Conservation (phyloP, 371 early-diverging fungal species). For the Syncephalastrum monosporum region DNA sequence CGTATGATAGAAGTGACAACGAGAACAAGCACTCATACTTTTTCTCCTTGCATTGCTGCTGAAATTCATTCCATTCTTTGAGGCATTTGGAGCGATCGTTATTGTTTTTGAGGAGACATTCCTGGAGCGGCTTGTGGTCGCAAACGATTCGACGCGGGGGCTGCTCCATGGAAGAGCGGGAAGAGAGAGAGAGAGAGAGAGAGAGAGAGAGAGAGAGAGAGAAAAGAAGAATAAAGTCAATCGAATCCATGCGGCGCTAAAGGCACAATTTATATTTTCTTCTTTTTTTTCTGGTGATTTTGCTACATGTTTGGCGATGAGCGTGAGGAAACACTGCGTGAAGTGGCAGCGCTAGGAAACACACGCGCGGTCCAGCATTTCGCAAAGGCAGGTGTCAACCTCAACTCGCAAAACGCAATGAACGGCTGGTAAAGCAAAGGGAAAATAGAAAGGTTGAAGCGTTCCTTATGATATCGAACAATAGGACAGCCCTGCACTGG, state of each 20-base stretch:
- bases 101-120: constrained; percentile 52
- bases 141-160: constrained; percentile 19
- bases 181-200: too few species aligned
- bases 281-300: constrained; percentile 1
- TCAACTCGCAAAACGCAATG: constrained; percentile 65
- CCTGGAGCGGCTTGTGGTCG: constrained; percentile 55
- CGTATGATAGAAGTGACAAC: neutral
- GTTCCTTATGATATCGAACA: constrained; percentile 3
- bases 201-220: too few species aligned
- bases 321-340: constrained; percentile 63
- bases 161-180: too few species aligned
- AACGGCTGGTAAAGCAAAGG: constrained; percentile 60
- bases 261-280: neutral
- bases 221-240: too few species aligned
- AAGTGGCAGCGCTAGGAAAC: constrained; percentile 77
- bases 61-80: constrained; percentile 66
- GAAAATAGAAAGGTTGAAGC: neutral
- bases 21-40: constrained; percentile 10
- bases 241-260: too few species aligned
- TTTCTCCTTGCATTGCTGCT: constrained; percentile 43
- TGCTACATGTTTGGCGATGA: constrained; percentile 45
- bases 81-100: constrained; percentile 63
- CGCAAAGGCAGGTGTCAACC: constrained; percentile 58
- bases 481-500: constrained; percentile 76
- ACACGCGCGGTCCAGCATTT: constrained; percentile 62